Evolutionary conservation across 2,329 filamentous ascomycete species (phyloP).

Genomic region (Lasiodiplodia sp.): DNA sequence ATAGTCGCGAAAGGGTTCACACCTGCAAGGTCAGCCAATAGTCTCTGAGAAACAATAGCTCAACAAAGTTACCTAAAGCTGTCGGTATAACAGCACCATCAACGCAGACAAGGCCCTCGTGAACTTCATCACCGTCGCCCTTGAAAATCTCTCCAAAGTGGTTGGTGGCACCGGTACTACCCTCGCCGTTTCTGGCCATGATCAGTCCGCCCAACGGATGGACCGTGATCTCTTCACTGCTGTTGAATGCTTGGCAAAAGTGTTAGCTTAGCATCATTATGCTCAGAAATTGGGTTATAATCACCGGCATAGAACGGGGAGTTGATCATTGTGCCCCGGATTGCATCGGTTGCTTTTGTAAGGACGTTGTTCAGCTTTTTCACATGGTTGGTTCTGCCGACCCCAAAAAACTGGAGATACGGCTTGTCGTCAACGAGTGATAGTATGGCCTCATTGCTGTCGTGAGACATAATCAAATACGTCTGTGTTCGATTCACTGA

Average conservation of each 20-base stretch:
- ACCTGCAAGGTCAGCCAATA: constrained; percentile 30
- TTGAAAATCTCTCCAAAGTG: constrained; percentile 67
- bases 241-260: not conserved
- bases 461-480: constrained; percentile 72
- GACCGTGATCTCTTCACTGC: constrained; percentile 65
- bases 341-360: constrained; percentile 61
- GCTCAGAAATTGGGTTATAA: too few species aligned
- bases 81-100: constrained; percentile 70
- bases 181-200: constrained; percentile 67
- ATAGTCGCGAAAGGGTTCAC: constrained; percentile 76
- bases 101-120: constrained; percentile 66
- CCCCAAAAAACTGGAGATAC: constrained; percentile 66
- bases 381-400: constrained; percentile 64
- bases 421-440: constrained; percentile 67
- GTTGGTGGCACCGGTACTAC: constrained; percentile 65
- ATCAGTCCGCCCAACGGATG: constrained; percentile 72
- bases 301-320: constrained; percentile 62
- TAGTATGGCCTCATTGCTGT: constrained; percentile 67
- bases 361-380: constrained; percentile 61
- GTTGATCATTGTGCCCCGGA: constrained; percentile 67
- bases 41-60: not conserved
- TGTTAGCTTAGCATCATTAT: not conserved
- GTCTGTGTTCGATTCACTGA: constrained; percentile 67
- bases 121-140: constrained; percentile 58
- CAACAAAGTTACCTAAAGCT: constrained; percentile 55